Evolutionary conservation across 2,329 filamentous ascomycete species (phyloP), one percentile per base, ranked within the genome.

Genomic region (Apiospora saccharicola): DNA sequence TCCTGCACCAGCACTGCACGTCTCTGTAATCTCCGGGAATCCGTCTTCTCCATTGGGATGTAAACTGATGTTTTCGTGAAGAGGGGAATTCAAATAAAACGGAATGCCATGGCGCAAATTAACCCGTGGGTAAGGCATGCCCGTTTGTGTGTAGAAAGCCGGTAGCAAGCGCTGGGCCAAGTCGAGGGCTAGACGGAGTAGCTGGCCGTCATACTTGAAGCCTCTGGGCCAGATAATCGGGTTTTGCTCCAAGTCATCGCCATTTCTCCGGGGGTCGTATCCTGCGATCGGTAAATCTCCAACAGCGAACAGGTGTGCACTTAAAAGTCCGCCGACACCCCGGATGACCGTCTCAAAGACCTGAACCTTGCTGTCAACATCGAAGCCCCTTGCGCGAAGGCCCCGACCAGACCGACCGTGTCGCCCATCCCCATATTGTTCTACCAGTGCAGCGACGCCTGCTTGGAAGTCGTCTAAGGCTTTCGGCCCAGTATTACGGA

Each of bases 341-440:
- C 96, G 90, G 77, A 99, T 99, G 47, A 98, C 96, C 0, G 96
- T 98, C 85, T 99, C 96, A 79, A 99, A 99, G 51, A 99, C 94
- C 83, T 99, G 96, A 1, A 99, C 96, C 83, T 98, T 99, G 85
- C 95, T 98, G 82, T 99, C 96, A 53, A 98, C 86, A 81, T 99
- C 94, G 78, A 99, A 99, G 0, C 95, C 96, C 71, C 91, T 89
- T 4, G 91, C 91, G 75, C 94, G 88, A 72, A 88, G 86, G 4
- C 96, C 96, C 78, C 90, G 87, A 8, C 93, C 94, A 6, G 87
- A 87, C 19, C 89, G 86, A 3, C 93, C 92, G 12, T 86, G 83
- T 43, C 90, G 91, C 1, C 95, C 96, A 82, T 98, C 95, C 4
- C 96, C 96, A 81, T 98, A 98, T 77, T 96, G 86, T 75, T 90